phyloP scores from a whole-genome alignment of 176 grass and related monocot species.

The Oryza meyeriana region DNA sequence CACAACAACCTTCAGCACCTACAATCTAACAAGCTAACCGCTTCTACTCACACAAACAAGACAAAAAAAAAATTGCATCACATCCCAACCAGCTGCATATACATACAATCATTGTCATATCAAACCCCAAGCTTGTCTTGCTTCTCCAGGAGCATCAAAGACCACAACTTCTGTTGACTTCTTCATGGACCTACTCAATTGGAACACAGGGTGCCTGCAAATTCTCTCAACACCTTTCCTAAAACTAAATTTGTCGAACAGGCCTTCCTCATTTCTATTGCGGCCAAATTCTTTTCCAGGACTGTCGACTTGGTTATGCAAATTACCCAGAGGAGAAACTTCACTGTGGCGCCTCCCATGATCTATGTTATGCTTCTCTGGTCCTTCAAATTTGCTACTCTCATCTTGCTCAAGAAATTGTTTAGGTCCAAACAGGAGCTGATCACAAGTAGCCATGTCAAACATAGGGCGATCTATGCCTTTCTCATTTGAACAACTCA shows the following conservation, averaged over 20 bases:
- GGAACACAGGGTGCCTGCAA: constrained; percentile 86
- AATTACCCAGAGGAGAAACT: constrained; percentile 12
- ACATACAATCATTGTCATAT: constrained; percentile 37
- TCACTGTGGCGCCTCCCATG: constrained; percentile 26
- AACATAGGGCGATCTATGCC: constrained; percentile 35
- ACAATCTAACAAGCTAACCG: constrained; percentile 29
- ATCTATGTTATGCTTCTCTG: constrained; percentile 5
- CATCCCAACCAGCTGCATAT: constrained; percentile 27
- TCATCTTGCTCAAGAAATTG: neutral
- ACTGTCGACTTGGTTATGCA: constrained; percentile 4
- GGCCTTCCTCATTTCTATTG: constrained; percentile 41
- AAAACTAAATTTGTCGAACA: constrained; percentile 73
- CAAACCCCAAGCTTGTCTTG: constrained; percentile 74
- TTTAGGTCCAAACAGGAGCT: constrained; percentile 38
- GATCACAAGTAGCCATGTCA: constrained; percentile 45
- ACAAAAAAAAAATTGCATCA: constrained; percentile 19
- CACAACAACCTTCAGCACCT: constrained; percentile 37
- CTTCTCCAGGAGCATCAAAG: constrained; percentile 59
- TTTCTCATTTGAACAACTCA: constrained; percentile 10
- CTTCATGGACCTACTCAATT: constrained; percentile 78
- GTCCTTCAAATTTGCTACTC: neutral
- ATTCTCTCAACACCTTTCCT: constrained; percentile 91
- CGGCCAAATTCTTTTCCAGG: constrained; percentile 50
- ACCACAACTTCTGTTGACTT: constrained; percentile 55
- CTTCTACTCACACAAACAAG: constrained; percentile 44